These are phyloP conservation scores for Cicer arietinum DNA, from an alignment of 306 rosid species.

Conservation along the genomic window DNA sequence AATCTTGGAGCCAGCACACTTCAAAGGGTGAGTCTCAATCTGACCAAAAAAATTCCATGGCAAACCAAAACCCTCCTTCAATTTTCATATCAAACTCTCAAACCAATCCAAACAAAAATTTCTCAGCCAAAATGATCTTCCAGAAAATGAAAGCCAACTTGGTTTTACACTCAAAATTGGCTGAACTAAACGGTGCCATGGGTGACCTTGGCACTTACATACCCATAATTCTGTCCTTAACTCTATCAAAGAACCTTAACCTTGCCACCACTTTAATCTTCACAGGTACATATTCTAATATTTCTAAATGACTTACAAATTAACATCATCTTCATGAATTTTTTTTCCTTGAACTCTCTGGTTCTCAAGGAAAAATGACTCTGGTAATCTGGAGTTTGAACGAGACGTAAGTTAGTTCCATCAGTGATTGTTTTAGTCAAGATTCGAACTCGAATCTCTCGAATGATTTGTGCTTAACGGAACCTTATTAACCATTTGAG, in stretches of 20 bases:
- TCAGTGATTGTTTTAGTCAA: too few species aligned
- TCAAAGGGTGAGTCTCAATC: constrained; percentile 12
- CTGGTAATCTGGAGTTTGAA: too few species aligned
- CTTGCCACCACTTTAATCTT: constrained; percentile 48
- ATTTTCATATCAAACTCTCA: constrained; percentile 36
- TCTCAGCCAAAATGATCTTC: constrained; percentile 28
- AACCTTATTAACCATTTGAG: too few species aligned
- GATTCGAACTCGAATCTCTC: too few species aligned
- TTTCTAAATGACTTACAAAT: not conserved
- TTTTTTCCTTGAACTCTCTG: too few species aligned
- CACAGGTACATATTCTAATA: constrained; percentile 50
- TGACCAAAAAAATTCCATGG: constrained; percentile 46
- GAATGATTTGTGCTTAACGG: too few species aligned
- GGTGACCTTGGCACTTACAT: constrained; percentile 82
- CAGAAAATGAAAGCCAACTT: constrained; percentile 54
- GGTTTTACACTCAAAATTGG: constrained; percentile 63
- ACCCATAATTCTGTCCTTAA: constrained; percentile 62
- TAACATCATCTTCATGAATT: not conserved
- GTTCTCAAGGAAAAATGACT: too few species aligned
- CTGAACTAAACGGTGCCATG: constrained; percentile 74
- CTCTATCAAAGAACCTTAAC: constrained; percentile 58
- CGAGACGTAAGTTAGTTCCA: too few species aligned
- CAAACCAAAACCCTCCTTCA: constrained; percentile 43
- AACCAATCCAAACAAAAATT: constrained; percentile 17
- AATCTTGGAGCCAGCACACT: not conserved